These are phyloP conservation scores for Epichloe brachyelytri DNA, from an alignment of 2,329 filamentous ascomycete species.

Conservation along the genomic window DNA sequence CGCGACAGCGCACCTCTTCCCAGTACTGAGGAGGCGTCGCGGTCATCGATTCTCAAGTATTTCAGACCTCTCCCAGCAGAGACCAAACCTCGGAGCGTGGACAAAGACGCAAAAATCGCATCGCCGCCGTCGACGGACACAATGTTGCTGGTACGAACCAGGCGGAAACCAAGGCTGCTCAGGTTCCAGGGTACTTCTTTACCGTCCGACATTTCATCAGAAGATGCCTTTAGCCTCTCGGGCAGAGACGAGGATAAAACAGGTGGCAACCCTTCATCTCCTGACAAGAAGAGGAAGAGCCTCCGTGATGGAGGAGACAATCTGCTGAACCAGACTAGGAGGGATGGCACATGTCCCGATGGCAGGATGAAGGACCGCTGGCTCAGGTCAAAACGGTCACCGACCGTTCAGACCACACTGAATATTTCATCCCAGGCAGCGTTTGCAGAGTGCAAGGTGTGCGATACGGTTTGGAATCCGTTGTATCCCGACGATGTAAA, in stretches of 20 bases:
- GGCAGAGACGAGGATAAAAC: background rate
- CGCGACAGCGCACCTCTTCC: background rate
- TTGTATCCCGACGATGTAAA: slow-evolving; percentile 30
- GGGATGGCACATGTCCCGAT: background rate
- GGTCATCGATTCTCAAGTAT: slow-evolving; percentile 27
- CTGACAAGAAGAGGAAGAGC: background rate
- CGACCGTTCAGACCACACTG: slow-evolving; percentile 28
- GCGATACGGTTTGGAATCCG: slow-evolving; percentile 31
- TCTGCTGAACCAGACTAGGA: background rate
- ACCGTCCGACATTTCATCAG: slow-evolving; percentile 4
- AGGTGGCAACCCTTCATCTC: background rate
- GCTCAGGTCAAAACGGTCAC: background rate
- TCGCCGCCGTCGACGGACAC: slow-evolving; percentile 8
- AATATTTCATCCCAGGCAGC: slow-evolving; percentile 28
- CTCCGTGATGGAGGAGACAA: background rate
- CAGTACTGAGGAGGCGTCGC: background rate
- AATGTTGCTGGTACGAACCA: slow-evolving; percentile 2
- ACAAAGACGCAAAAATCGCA: slow-evolving; percentile 6
- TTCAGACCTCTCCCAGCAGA: slow-evolving; percentile 22
- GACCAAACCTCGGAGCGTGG: slow-evolving; percentile 2
- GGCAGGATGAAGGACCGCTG: slow-evolving; percentile 1
- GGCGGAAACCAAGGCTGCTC: slow-evolving; percentile 16
- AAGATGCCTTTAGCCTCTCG: background rate
- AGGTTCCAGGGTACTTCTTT: slow-evolving; percentile 14
- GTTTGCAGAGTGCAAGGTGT: slow-evolving; percentile 30